Percentiles rank a stretch among this genome's conserved stretches.
These are phyloP conservation scores for Candida chilensis DNA, from an alignment of 805 yeast genomes.

Conservation along the genomic window DNA sequence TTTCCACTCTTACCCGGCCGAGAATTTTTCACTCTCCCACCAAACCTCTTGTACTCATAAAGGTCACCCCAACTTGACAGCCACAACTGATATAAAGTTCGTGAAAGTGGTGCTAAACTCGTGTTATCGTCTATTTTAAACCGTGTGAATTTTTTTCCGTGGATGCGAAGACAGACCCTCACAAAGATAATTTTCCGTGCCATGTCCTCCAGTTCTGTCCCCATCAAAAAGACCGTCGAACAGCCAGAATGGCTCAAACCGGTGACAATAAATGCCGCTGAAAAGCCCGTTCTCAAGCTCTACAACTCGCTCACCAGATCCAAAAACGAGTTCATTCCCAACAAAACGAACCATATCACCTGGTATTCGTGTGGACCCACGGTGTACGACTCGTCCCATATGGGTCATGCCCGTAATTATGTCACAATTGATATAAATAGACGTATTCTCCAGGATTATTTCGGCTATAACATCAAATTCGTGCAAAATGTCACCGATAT, in stretches of 20 bases:
- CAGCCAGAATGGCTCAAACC: conserved; percentile 52
- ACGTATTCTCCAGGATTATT: conserved; percentile 80
- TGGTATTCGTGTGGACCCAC: conserved; percentile 99
- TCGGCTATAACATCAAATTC: conserved; percentile 80
- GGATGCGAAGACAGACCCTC: too few relatives aligned
- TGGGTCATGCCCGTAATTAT: conserved; percentile 98
- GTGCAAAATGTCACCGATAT: conserved; percentile 98
- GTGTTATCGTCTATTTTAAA: too few relatives aligned
- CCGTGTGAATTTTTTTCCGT: too few relatives aligned
- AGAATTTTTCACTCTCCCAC: too few relatives aligned
- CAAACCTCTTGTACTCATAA: too few relatives aligned
- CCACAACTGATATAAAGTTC: too few relatives aligned
- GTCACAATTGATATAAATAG: conserved; percentile 92
- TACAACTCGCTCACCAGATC: conserved; percentile 79
- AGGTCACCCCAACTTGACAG: too few relatives aligned
- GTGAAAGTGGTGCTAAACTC: too few relatives aligned
- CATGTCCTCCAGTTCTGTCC: too few relatives aligned
- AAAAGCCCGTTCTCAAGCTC: conserved; percentile 39
- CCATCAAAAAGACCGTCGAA: conserved; percentile 14
- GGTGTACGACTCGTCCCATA: conserved; percentile 90
- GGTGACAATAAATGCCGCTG: conserved; percentile 4
- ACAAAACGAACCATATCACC: conserved; percentile 51
- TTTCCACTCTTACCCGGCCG: too few relatives aligned
- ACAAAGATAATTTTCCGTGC: too few relatives aligned
- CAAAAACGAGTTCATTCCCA: conserved; percentile 74